Conservation (phyloP, 2,329 filamentous ascomycete genomes). For the Canariomyces notabilis region DNA sequence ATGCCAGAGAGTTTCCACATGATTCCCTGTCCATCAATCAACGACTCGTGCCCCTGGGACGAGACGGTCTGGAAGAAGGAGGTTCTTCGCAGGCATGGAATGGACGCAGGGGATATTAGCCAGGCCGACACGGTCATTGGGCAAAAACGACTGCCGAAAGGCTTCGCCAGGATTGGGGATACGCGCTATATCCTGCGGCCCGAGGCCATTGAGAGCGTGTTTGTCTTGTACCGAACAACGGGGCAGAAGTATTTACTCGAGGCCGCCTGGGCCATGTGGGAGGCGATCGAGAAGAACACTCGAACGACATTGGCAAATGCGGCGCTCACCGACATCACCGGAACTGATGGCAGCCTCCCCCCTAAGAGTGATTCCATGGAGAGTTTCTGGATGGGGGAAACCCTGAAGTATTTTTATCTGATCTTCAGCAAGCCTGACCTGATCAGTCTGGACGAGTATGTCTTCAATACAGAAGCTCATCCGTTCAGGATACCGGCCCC, state of each 20-base stretch:
- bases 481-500: too few relatives aligned
- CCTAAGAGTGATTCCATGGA: constrained; percentile 38
- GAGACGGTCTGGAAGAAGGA: constrained; percentile 26
- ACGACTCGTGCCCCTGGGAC: constrained; percentile 46
- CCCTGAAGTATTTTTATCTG: constrained; percentile 28
- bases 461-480: constrained; percentile 27
- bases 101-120: background rate
- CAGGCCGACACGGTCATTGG: constrained; percentile 7
- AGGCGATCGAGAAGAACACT: constrained; percentile 41
- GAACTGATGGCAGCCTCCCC: constrained; percentile 24
- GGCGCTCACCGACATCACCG: constrained; percentile 46
- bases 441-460: constrained; percentile 26
- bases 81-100: constrained; percentile 26
- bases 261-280: constrained; percentile 50
- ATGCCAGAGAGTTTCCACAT: constrained; percentile 43
- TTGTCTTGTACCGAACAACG: constrained; percentile 49
- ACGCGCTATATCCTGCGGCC: constrained; percentile 44
- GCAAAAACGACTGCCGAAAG: constrained; percentile 37
- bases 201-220: constrained; percentile 37
- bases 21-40: constrained; percentile 37
- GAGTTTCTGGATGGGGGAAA: constrained; percentile 29
- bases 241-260: constrained; percentile 44
- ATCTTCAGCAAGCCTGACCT: constrained; percentile 25
- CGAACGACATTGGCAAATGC: constrained; percentile 45
- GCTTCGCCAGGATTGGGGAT: constrained; percentile 56